Evolutionary conservation across 352 stramenopile genomes (phyloP).

Genomic region (Pythium aquatile): DNA sequence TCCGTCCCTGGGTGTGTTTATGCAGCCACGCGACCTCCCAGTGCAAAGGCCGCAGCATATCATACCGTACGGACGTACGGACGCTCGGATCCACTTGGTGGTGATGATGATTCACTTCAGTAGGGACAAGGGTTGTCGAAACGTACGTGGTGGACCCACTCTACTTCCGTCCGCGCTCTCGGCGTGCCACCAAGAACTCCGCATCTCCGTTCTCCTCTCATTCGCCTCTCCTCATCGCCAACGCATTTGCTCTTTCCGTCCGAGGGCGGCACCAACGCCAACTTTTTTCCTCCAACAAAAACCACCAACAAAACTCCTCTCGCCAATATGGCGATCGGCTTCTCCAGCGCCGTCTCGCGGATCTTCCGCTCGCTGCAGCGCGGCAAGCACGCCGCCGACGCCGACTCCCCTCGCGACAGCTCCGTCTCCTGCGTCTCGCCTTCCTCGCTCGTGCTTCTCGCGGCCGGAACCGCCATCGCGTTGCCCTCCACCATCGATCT

Average conservation of each 20-base stretch:
- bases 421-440: background rate
- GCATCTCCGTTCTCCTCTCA: background rate
- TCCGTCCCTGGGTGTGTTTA: background rate
- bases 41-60: background rate
- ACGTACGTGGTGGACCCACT: background rate
- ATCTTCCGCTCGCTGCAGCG: conserved; percentile 25
- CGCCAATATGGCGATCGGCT: conserved; percentile 13
- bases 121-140: background rate
- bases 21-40: background rate
- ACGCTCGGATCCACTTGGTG: background rate
- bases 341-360: conserved; percentile 22
- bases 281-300: background rate
- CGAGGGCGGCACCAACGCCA: background rate
- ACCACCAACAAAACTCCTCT: background rate
- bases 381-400: conserved; percentile 6
- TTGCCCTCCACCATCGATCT: conserved; percentile 13
- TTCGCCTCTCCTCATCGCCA: background rate
- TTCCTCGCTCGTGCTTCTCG: conserved; percentile 7
- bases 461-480: background rate
- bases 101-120: conserved; percentile 1
- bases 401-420: background rate
- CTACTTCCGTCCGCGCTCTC: background rate
- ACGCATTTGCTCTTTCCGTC: conserved; percentile 1
- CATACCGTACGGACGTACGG: background rate
- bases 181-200: background rate